A percentile compares a stretch with the other conserved stretches of the same genome.
Evolutionary conservation across 768 basidiomycete genomes (phyloP).

Genomic region (Hirschioporus abietinus): DNA sequence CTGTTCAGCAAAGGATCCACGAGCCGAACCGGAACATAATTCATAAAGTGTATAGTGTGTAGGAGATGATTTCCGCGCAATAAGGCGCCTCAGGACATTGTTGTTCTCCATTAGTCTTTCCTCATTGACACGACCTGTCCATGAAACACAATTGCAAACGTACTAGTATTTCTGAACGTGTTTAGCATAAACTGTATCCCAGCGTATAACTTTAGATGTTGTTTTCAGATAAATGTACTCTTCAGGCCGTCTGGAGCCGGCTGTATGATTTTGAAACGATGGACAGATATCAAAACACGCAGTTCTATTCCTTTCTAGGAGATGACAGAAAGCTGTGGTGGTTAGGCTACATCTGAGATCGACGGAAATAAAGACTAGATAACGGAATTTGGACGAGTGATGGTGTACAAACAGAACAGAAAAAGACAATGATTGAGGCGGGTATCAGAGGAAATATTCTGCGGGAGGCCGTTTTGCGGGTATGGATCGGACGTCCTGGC

Average conservation of each 20-base stretch:
- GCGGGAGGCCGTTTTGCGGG: constrained; percentile 82
- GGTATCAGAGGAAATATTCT: constrained; percentile 70
- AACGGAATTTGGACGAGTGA: background rate
- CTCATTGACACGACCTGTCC: background rate
- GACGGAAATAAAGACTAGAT: background rate
- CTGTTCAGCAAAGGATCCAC: constrained; percentile 67
- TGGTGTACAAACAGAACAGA: background rate
- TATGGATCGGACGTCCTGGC: constrained; percentile 73
- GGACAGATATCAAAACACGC: background rate
- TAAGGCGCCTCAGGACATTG: background rate
- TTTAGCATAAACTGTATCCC: background rate
- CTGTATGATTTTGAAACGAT: background rate
- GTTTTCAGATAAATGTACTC: background rate
- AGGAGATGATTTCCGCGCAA: background rate
- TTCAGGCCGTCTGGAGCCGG: background rate
- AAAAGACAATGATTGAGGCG: background rate
- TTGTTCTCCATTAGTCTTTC: background rate
- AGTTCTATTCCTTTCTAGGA: background rate
- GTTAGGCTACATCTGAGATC: background rate
- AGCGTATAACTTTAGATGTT: background rate
- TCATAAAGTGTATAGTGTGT: background rate
- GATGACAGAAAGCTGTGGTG: background rate
- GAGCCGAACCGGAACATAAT: background rate
- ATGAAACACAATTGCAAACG: background rate
- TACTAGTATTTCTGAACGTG: background rate